These are phyloP conservation scores for Porphyra umbilicalis DNA, from an alignment of 31 red algal species.

Conservation along the genomic window DNA sequence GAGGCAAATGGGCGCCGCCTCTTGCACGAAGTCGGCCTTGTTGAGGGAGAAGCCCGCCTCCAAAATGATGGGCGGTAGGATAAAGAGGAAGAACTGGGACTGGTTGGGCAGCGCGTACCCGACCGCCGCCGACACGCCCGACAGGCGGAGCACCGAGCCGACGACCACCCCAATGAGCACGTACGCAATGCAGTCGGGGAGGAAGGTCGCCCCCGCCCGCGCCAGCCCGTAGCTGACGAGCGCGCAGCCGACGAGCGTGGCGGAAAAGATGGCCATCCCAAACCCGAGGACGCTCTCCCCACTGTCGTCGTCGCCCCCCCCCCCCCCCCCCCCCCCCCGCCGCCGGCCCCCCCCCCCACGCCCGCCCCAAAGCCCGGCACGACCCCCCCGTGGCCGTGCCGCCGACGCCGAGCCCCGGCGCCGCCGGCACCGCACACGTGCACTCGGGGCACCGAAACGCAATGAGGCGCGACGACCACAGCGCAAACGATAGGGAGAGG, in stretches of 20 bases:
- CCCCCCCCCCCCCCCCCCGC: constrained; percentile 29
- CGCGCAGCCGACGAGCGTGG: constrained; percentile 67
- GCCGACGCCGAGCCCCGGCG: background rate
- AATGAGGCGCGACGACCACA: constrained; percentile 46
- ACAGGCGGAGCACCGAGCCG: constrained; percentile 65
- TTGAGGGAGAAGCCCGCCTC: constrained; percentile 93
- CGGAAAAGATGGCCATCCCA: constrained; percentile 61
- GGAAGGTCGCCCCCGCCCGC: constrained; percentile 48
- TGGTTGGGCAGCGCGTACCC: constrained; percentile 75
- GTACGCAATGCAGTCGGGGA: constrained; percentile 96
- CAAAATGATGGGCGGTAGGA: constrained; percentile 92
- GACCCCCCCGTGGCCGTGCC: background rate
- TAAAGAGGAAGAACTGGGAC: constrained; percentile 91
- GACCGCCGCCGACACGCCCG: constrained; percentile 49
- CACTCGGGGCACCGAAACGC: constrained; percentile 55
- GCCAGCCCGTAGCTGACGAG: constrained; percentile 75
- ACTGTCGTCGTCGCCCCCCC: constrained; percentile 31
- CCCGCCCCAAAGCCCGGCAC: background rate
- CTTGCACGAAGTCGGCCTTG: constrained; percentile 76
- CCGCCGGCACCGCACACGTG: constrained; percentile 24
- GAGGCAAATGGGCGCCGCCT: constrained; percentile 62
- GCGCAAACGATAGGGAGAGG: constrained; percentile 43
- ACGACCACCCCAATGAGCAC: constrained; percentile 83
- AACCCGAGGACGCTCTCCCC: constrained; percentile 68
- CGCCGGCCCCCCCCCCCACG: constrained; percentile 2